Conservation (phyloP, 371 early-diverging fungal genomes). For the Chytridium lagenaria region DNA sequence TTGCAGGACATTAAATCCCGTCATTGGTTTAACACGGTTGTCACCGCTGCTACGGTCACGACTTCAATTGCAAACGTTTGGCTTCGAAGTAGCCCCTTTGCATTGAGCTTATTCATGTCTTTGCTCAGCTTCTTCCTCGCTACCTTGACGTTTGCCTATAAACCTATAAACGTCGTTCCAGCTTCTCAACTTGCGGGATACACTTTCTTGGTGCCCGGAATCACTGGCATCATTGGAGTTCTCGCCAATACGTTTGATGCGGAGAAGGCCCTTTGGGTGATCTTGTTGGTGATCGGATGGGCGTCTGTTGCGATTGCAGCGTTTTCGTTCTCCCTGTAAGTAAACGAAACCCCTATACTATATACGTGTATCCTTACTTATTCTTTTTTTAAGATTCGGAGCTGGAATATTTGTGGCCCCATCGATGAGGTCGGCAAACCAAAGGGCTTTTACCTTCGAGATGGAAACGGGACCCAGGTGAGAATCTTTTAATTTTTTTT, state of each 20-base stretch:
- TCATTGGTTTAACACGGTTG: neutral
- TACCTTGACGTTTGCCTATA: neutral
- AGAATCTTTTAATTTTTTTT: neutral
- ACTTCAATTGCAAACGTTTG: neutral
- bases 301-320: neutral
- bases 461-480: neutral
- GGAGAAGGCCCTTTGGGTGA: neutral
- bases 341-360: neutral
- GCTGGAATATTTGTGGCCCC: neutral
- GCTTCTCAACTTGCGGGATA: neutral
- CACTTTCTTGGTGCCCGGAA: neutral
- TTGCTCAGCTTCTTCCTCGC: neutral
- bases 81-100: neutral
- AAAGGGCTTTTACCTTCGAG: constrained; percentile 1
- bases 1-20: constrained; percentile 1
- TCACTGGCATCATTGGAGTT: neutral
- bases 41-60: neutral
- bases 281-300: neutral
- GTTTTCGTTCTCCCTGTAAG: constrained; percentile 4
- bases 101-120: neutral
- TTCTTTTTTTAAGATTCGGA: neutral
- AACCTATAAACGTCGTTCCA: neutral
- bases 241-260: constrained; percentile 9
- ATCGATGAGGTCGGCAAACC: neutral
- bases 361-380: neutral